Base-by-base conservation (phyloP, 1,139 yeast species). In the Suhomyces bokatorum region DNA sequence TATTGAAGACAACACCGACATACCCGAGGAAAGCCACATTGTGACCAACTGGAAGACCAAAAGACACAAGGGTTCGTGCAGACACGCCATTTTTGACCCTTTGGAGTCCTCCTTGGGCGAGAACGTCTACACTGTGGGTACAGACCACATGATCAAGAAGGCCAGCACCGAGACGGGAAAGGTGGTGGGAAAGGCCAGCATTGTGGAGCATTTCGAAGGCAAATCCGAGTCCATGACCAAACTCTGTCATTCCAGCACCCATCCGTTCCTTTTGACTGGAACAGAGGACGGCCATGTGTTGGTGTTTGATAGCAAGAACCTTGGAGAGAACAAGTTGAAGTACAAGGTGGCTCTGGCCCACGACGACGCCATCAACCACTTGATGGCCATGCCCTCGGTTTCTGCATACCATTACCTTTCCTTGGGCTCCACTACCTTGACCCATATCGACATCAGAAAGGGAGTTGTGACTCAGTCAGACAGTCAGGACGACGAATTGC, bases 401-500 rank as follows among this genome's bases (percentile, higher is more conserved):
- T 82, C 93, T 1, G 81, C 85, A n/a, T 87, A 89, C 66, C 93
- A 85, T 57, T 88, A 83, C 57, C 75, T 90, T 35, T 80, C 95
- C 0, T 73, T 87, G 20, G 98, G 97, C 0, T 84, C 93, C 12
- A 87, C 96, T 2, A 86, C 95, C 0, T 70, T 93, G 39, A 78
- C 89, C 0, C 87, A 85, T 48, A 75, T 91, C 56, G 98, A 93
- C 62, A 73, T 86, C 4, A 73, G 97, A 43, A 87, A 87, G 55
- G 86, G 85, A 12, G 69, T 83, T 0, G 58, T 81, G 4, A 70
- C 79, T 1, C 83, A 81, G 47, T 79, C 86, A 30, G 98, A 90
- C 53, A 93, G 90, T 58, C 99, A 93, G 66, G 97, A 87, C 53
- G 98, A 93, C 58, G 99, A 93, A 61, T 70, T 93, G 28, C 66